A percentile compares a stretch with the other conserved stretches of the same genome.
Conservation (phyloP, 78 protist genomes). For the slime mould (Dictyostelium discoideum) region DNA sequence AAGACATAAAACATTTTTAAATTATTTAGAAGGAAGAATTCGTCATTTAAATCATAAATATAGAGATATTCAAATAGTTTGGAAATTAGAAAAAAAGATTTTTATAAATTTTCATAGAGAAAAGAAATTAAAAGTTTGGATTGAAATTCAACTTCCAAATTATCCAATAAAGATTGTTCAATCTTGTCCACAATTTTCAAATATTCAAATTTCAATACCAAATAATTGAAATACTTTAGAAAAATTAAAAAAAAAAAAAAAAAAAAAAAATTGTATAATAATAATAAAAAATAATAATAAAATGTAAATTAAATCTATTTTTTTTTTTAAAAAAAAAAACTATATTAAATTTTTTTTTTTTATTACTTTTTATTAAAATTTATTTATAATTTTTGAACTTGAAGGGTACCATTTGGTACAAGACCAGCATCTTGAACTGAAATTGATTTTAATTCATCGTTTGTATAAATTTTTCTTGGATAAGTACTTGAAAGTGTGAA, state of each 20-base stretch:
- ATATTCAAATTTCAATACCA: neutral
- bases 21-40: neutral
- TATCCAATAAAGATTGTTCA: neutral
- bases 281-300: neutral
- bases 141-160: neutral
- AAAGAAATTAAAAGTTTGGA: neutral
- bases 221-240: neutral
- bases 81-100: neutral
- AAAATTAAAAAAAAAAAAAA: neutral
- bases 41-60: neutral
- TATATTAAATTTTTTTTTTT: no score
- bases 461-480: slow-evolving; percentile 71
- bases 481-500: slow-evolving; percentile 55
- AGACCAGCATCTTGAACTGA: slow-evolving; percentile 53
- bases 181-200: slow-evolving; percentile 6
- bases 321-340: no score
- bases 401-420: slow-evolving; percentile 68
- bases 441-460: slow-evolving; percentile 31
- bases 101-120: neutral
- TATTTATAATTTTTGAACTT: neutral
- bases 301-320: no score
- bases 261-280: neutral
- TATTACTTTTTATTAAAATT: neutral
- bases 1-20: neutral
- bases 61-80: neutral